A percentile compares a stretch with the other conserved stretches of the same genome.
These are phyloP conservation scores for Allomyces macrogynus DNA, from an alignment of 192 early-diverging fungal genomes.

Conservation along the genomic window DNA sequence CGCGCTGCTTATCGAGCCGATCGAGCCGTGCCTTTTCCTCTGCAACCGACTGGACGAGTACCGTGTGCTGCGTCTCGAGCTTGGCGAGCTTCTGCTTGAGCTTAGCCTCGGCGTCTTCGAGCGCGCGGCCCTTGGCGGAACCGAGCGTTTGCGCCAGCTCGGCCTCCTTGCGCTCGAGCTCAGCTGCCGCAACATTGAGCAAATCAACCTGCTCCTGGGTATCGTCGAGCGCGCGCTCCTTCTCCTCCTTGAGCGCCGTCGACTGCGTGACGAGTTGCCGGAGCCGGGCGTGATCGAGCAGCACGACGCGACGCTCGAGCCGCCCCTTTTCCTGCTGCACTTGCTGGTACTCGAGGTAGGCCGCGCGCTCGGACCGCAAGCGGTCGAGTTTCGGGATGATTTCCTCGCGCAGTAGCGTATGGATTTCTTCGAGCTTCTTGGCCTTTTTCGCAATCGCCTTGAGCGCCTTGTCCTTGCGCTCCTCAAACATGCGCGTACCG, in stretches of 20 bases:
- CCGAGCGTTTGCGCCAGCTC: conserved; percentile 11
- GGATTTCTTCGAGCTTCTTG: conserved; percentile 82
- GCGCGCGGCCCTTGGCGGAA: conserved; percentile 33
- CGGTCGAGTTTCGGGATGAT: conserved; percentile 85
- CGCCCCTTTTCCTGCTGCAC: conserved; percentile 75
- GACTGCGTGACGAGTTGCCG: no score
- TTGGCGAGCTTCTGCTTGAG: conserved; percentile 58
- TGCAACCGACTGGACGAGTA: conserved; percentile 49
- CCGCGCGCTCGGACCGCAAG: conserved; percentile 63
- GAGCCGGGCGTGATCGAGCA: conserved; percentile 53
- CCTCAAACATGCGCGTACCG: conserved; percentile 97
- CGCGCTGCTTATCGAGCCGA: conserved; percentile 10
- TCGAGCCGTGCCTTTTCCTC: conserved; percentile 42
- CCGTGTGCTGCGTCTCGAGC: conserved; percentile 60
- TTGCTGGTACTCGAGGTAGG: conserved; percentile 83
- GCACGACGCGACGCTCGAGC: conserved; percentile 54
- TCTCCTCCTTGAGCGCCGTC: no score
- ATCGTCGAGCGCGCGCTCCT: conserved; percentile 19
- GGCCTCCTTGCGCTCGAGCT: conserved; percentile 13
- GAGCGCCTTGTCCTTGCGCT: conserved; percentile 83
- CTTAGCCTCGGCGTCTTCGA: conserved; percentile 57
- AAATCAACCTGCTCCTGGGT: conserved; percentile 16
- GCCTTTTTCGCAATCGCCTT: conserved; percentile 91
- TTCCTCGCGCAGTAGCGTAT: conserved; percentile 56
- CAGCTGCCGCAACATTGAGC: conserved; percentile 11